A percentile compares a stretch with the other conserved stretches of the same genome.
These are phyloP conservation scores for Neurospora sp. DNA, from an alignment of 495 filamentous ascomycete species.

Conservation along the genomic window DNA sequence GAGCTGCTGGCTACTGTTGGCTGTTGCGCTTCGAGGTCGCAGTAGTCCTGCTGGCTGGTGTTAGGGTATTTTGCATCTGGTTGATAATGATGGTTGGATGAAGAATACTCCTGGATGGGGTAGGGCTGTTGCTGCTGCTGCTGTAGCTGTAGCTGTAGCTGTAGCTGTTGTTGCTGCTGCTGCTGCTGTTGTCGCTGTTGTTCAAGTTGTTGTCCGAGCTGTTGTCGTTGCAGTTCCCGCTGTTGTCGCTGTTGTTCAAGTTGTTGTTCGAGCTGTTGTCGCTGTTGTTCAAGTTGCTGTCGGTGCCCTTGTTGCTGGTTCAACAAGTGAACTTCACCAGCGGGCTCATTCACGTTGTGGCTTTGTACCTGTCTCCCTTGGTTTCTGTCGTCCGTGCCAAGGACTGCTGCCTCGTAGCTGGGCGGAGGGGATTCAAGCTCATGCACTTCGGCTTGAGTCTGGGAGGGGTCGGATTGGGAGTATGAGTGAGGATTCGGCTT, in stretches of 20 bases:
- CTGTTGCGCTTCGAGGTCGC: background rate
- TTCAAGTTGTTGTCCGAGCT: background rate
- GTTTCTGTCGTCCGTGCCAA: background rate
- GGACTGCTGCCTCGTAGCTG: background rate
- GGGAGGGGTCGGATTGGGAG: background rate
- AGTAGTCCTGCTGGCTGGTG: background rate
- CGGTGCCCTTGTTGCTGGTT: background rate
- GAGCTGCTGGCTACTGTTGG: background rate
- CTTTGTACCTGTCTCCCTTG: background rate
- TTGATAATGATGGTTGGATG: background rate
- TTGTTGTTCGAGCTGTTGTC: background rate
- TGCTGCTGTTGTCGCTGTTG: background rate
- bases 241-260: background rate
- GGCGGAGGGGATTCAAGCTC: background rate
- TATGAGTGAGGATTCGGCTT: background rate
- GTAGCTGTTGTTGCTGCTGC: background rate
- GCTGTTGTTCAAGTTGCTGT: background rate
- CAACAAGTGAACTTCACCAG: background rate
- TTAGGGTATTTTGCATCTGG: background rate
- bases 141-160: background rate
- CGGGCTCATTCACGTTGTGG: background rate
- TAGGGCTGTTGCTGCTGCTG: background rate
- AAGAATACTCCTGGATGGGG: background rate
- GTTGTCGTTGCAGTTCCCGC: background rate
- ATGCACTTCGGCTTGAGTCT: background rate